Percentiles rank a stretch among this genome's conserved stretches.
Evolutionary conservation across 306 rosid species (phyloP).

Genomic region (Inga oerstediana): DNA sequence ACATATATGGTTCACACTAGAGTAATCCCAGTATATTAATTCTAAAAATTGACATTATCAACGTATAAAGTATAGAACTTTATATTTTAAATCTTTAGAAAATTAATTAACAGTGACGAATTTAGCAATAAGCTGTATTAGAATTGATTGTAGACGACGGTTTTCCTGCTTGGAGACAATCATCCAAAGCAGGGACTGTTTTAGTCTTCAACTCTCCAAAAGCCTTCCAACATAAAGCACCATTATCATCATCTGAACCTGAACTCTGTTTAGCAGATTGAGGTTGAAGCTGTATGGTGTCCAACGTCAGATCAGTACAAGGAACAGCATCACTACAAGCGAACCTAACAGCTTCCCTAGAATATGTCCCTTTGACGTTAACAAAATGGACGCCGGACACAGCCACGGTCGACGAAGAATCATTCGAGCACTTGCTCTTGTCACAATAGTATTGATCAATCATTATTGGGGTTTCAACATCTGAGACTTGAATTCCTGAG

Average conservation of each 20-base stretch:
- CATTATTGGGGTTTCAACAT: slow-evolving; percentile 59
- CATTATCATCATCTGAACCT: slow-evolving; percentile 1
- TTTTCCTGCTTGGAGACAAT: slow-evolving; percentile 56
- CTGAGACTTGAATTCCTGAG: slow-evolving; percentile 75
- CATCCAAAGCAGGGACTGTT: slow-evolving; percentile 53
- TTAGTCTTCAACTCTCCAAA: slow-evolving; percentile 65
- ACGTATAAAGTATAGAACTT: not conserved
- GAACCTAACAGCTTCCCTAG: slow-evolving; percentile 54
- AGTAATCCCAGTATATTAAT: not conserved
- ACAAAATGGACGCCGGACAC: slow-evolving; percentile 56
- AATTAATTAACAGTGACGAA: not conserved
- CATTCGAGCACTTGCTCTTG: slow-evolving; percentile 52
- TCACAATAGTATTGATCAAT: slow-evolving; percentile 89
- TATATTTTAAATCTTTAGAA: too few species aligned
- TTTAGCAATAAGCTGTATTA: slow-evolving; percentile 51
- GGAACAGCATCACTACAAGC: slow-evolving; percentile 82
- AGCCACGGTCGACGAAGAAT: slow-evolving; percentile 71
- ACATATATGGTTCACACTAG: not conserved
- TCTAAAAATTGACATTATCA: not conserved
- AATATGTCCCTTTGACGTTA: slow-evolving; percentile 71
- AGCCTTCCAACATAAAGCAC: slow-evolving; percentile 81
- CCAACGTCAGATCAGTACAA: slow-evolving; percentile 68
- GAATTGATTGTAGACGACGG: slow-evolving; percentile 39
- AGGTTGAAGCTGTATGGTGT: slow-evolving; percentile 53
- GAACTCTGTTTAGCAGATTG: not conserved